phyloP scores from a whole-genome alignment of 305 asterid genomes.

The Ajuga reptans region DNA sequence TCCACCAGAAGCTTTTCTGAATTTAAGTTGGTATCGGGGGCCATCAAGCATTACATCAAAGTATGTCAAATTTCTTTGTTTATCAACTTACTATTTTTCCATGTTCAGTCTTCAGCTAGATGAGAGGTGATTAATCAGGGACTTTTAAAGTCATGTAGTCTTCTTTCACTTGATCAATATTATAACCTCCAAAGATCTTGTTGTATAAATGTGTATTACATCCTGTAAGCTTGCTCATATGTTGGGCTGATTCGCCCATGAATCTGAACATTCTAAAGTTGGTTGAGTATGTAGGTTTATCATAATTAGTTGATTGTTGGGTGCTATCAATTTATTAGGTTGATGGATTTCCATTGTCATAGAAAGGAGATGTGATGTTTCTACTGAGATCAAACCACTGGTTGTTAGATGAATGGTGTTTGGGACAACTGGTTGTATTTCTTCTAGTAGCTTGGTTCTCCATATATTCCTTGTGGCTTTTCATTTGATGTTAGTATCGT shows the following conservation, averaged over 20 bases:
- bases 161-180: background rate
- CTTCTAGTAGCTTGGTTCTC: background rate
- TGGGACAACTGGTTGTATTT: background rate
- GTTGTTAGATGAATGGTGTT: background rate
- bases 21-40: conserved; percentile 80
- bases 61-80: conserved; percentile 33
- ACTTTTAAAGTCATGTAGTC: background rate
- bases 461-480: background rate
- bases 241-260: background rate
- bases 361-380: background rate
- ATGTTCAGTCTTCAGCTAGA: conserved; percentile 12
- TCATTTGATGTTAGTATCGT: background rate
- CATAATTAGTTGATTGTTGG: background rate
- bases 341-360: background rate
- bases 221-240: conserved; percentile 3
- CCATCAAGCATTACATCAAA: conserved; percentile 54
- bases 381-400: background rate
- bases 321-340: conserved; percentile 1
- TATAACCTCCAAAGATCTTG: background rate
- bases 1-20: conserved; percentile 94
- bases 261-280: background rate
- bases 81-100: too few relatives aligned
- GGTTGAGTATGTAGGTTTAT: background rate
- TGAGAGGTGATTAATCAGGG: background rate
- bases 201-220: background rate